phyloP scores from a whole-genome alignment of 148 eudicot genomes.

The Rhododendron kiyosumense region DNA sequence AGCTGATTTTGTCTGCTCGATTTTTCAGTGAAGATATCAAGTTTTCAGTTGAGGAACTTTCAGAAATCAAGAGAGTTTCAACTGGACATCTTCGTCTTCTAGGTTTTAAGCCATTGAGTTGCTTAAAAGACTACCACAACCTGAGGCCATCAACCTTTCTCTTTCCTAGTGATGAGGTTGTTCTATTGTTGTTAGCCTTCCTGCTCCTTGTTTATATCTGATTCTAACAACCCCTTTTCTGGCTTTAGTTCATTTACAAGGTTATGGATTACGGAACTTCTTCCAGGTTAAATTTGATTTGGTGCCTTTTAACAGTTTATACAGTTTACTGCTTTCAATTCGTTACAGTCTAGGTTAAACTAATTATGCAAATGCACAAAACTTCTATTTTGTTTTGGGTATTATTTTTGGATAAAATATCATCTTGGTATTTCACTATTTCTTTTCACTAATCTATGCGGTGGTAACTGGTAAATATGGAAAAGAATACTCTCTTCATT shows the following conservation, averaged over 20 bases:
- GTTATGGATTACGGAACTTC: neutral
- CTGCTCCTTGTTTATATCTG: constrained; percentile 4
- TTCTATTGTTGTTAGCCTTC: neutral
- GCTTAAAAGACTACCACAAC: constrained; percentile 87
- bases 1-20: neutral
- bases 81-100: constrained; percentile 80
- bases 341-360: neutral
- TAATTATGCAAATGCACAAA: neutral
- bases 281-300: neutral
- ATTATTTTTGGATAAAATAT: neutral
- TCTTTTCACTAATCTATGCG: neutral
- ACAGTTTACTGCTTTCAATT: neutral
- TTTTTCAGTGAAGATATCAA: constrained; percentile 59
- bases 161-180: constrained; percentile 93
- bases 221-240: neutral
- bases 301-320: neutral
- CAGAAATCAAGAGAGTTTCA: constrained; percentile 69
- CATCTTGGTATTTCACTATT: neutral
- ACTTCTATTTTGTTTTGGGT: neutral
- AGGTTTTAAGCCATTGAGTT: constrained; percentile 91
- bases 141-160: constrained; percentile 89
- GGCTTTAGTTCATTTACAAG: neutral
- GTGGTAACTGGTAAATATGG: neutral
- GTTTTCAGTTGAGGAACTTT: constrained; percentile 73
- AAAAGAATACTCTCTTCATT: neutral